Percentiles rank a stretch among this genome's conserved stretches.
Conservation (phyloP, 495 filamentous ascomycete genomes). For the Xylaria acuta region DNA sequence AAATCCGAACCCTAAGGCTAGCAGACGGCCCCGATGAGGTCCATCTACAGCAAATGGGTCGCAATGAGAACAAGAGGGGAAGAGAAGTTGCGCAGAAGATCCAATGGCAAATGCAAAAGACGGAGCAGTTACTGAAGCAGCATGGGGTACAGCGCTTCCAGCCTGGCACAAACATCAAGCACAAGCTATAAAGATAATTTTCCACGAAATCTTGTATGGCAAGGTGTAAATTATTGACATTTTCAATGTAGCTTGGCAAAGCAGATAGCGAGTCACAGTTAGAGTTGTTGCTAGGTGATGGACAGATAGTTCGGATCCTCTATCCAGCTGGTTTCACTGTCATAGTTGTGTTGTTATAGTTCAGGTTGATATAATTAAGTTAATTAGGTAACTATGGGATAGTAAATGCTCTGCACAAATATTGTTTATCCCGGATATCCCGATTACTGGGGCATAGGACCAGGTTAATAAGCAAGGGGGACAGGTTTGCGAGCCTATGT, state of each 20-base stretch:
- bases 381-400: too few relatives aligned
- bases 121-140: constrained; percentile 69
- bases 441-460: not conserved
- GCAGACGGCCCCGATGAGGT: constrained; percentile 95
- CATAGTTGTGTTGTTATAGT: not conserved
- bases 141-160: constrained; percentile 59
- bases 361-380: not conserved
- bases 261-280: not conserved
- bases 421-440: constrained; percentile 14
- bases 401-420: not conserved
- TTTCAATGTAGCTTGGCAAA: constrained; percentile 5
- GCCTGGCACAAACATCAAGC: constrained; percentile 58
- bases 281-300: not conserved
- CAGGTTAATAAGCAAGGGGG: not conserved
- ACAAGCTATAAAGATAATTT: constrained; percentile 50
- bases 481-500: not conserved
- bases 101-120: constrained; percentile 66
- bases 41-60: constrained; percentile 88
- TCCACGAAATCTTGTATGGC: not conserved
- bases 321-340: not conserved
- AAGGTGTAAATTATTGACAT: constrained; percentile 10
- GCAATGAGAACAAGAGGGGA: constrained; percentile 77
- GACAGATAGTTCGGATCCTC: not conserved
- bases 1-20: constrained; percentile 79
- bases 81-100: constrained; percentile 68